phyloP scores from a whole-genome alignment of 352 stramenopile species.

The Discostella stelligera region DNA sequence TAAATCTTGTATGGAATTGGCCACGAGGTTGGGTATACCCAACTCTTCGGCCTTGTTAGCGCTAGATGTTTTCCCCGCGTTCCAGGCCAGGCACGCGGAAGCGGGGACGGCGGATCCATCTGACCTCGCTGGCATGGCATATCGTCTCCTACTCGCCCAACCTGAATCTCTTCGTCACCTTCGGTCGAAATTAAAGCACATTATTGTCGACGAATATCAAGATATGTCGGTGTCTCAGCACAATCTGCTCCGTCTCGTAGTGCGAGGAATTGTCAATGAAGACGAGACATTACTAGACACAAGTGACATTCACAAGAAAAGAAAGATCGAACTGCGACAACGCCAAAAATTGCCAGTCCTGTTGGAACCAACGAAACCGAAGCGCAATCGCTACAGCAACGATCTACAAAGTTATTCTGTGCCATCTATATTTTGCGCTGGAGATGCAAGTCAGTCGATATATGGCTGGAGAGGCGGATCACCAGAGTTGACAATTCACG shows the following conservation, averaged over 20 bases:
- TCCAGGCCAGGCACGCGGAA: slow-evolving; percentile 45
- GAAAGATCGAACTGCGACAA: slow-evolving; percentile 2
- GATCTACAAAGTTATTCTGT: slow-evolving; percentile 9
- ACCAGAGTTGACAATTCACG: slow-evolving; percentile 50
- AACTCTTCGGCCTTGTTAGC: slow-evolving; percentile 52
- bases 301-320: slow-evolving; percentile 7
- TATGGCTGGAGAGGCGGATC: slow-evolving; percentile 59
- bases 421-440: slow-evolving; percentile 13
- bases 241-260: slow-evolving; percentile 47
- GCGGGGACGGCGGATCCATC: slow-evolving; percentile 47
- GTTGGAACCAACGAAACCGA: slow-evolving; percentile 9
- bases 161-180: slow-evolving; percentile 33
- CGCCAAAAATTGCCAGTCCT: slow-evolving; percentile 17
- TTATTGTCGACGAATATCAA: slow-evolving; percentile 67
- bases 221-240: slow-evolving; percentile 64
- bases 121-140: slow-evolving; percentile 53
- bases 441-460: slow-evolving; percentile 15
- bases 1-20: slow-evolving; percentile 52
- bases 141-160: slow-evolving; percentile 38
- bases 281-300: slow-evolving; percentile 11
- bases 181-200: slow-evolving; percentile 50
- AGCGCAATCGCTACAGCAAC: neutral
- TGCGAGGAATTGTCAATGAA: slow-evolving; percentile 38
- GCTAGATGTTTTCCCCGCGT: slow-evolving; percentile 47
- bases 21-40: slow-evolving; percentile 52